Base-by-base conservation (phyloP, 331 rosid species). In the Rhamnella rubrinervis region DNA sequence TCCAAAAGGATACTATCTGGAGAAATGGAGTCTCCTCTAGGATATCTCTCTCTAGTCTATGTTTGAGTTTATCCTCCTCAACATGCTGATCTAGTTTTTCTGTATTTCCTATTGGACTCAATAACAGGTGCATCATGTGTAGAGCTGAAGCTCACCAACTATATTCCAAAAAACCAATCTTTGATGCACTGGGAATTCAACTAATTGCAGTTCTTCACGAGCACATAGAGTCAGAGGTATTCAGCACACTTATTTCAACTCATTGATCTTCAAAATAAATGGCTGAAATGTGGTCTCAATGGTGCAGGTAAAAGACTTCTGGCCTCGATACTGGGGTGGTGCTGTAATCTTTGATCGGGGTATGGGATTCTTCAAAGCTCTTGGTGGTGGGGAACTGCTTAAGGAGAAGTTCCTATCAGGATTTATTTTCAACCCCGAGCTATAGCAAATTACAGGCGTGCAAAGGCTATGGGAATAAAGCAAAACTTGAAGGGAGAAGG, bases 291-390 rank as follows among this genome's bases (percentile, higher is more conserved):
- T 52, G 19, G 51, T 53, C 23, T 20, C 71, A 25, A 65, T 73
- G 58, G 52, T 80, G 77, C 82, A 89, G 96, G 87, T 93, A 41
- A 88, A 75, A 68, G 87, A 88, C 79, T 88, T 90, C 83, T 93
- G 97, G 98, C 98, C 97, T 51, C 66, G 96, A 76, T 93, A 88
- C 51, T 93, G 97, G 98, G 98, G 98, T 23, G 97, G 98, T 19
- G 75, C 71, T 20, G 93, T 90, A n/a, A 74, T 93, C 65, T 79
- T 63, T 44, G 96, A 88, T 74, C 73, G 72, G 1, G 65, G 83
- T 10, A 70, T 77, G 80, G 93, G 78, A 46, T 90, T 93, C 78
- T 93, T 78, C 76, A 88, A 80, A 75, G 96, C 97, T 46, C 93
- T 93, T 55, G 98, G 98, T 77, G 96, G 98, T 35, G 97, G 97